Base-by-base conservation (phyloP, 371 early-diverging fungal genomes). In the Mortierella sp. region DNA sequence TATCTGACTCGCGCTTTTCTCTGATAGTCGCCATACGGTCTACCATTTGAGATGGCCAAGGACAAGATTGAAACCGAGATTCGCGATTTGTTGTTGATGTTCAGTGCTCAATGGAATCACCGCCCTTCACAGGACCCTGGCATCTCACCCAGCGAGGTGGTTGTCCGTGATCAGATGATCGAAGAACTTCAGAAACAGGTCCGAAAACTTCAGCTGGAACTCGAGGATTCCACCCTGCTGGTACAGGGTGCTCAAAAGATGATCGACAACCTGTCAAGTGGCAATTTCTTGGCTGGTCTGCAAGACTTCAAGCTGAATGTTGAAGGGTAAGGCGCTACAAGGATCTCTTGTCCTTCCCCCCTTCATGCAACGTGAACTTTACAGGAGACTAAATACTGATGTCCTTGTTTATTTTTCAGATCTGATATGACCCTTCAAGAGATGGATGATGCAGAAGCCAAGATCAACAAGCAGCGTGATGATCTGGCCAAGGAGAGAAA, bases 221-320 rank as follows among this genome's bases (percentile, higher is more conserved):
- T 74, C 17, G 76, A 67, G 48, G 68, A 74, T 48, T 74, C 76
- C 12, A 74, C 76, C 46, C 57, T 63, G 48, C 67, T 74, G 68
- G 59, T 74, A 46, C 76, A 74, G 50, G 76, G 76, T n/a, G 76
- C 76, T 5, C 76, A 74, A 29, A 67, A 60, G 50, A 74, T 74
- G 76, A 74, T 74, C 53, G 76, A 74, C 34, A 74, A 74, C 28
- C n/a, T 74, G 37, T 48, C 63, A 21, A 49, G 60, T 10, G 68
- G 76, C 34, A 55, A 68, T 24, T 68, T 74, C 53, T 44, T 74
- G 53, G 63, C 60, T 13, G 64, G 76, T 13, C 17, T 64, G 16
- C 68, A 63, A 27, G 60, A 73, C n/a, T 60, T 73, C 63, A 73
- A 67, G 45, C 29, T 73, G 56, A 55, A 63, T 14, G 58, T 61